These are phyloP conservation scores for Alternaria longipes DNA, from an alignment of 2,329 filamentous ascomycete genomes.

Conservation along the genomic window DNA sequence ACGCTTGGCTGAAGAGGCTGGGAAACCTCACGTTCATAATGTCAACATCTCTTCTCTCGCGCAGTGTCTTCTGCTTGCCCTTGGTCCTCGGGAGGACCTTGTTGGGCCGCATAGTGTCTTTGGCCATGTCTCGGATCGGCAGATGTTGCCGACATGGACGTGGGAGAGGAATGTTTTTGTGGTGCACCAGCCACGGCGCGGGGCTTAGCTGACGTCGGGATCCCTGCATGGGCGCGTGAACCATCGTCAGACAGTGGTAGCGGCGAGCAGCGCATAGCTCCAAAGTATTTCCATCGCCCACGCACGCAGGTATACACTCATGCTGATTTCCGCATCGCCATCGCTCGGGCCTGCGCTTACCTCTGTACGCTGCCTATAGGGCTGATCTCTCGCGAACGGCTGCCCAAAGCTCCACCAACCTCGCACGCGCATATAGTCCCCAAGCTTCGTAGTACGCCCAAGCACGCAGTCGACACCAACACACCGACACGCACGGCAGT, in stretches of 20 bases:
- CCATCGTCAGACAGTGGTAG: constrained; percentile 20
- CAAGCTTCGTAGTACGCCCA: constrained; percentile 10
- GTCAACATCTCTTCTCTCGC: constrained; percentile 59
- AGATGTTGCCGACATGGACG: constrained; percentile 8
- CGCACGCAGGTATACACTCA: constrained; percentile 12
- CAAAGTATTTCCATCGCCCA: constrained; percentile 3
- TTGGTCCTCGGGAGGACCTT: constrained; percentile 21
- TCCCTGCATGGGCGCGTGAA: constrained; percentile 29
- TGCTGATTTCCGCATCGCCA: constrained; percentile 18
- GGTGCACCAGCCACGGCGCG: constrained; percentile 33
- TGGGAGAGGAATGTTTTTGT: constrained; percentile 28
- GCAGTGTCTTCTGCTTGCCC: constrained; percentile 29
- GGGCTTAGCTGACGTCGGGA: constrained; percentile 28
- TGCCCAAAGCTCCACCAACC: constrained; percentile 34
- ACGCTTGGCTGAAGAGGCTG: constrained; percentile 1
- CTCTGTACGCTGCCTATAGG: constrained; percentile 22
- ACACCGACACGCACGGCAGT: constrained; percentile 44
- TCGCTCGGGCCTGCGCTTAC: constrained; percentile 6
- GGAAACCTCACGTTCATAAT: constrained; percentile 63
- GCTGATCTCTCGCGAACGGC: constrained; percentile 19
- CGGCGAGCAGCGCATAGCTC: constrained; percentile 12
- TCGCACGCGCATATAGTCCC: constrained; percentile 18
- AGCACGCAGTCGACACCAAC: constrained; percentile 5
- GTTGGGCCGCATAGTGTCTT: constrained; percentile 18
- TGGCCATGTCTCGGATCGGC: constrained; percentile 19